Percentiles rank a stretch among this genome's conserved stretches.
phyloP scores from a whole-genome alignment of 208 protist genomes.

The Lotmaria passim region DNA sequence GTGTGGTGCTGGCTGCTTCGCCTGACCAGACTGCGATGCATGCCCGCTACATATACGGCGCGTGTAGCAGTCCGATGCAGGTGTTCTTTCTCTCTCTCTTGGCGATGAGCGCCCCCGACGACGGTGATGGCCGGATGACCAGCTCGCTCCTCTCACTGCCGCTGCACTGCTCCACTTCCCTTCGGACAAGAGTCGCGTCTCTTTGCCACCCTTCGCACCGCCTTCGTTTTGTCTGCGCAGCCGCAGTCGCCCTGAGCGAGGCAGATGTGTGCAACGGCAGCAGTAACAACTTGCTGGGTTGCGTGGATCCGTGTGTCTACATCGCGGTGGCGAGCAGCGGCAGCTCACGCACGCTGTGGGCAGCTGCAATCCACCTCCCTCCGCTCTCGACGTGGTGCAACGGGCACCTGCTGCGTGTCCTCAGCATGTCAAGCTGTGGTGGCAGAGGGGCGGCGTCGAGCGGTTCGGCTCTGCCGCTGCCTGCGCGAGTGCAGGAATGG shows the following conservation, averaged over 20 bases:
- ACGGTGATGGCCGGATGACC: not conserved
- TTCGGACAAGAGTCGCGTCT: not conserved
- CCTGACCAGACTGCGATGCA: not conserved
- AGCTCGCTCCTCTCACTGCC: conserved; percentile 24
- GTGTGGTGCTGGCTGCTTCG: not conserved
- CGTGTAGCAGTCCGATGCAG: not conserved
- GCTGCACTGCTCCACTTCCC: not conserved
- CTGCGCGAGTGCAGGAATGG: conserved; percentile 8
- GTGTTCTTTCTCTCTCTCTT: conserved; percentile 34
- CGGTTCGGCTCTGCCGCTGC: not conserved
- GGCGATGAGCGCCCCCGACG: not conserved
- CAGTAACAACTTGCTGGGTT: too few relatives aligned
- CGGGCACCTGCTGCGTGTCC: not conserved
- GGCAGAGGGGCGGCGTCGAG: not conserved
- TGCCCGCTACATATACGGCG: conserved; percentile 18
- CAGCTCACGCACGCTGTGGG: conserved; percentile 1
- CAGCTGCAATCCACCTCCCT: conserved; percentile 10
- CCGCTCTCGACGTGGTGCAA: conserved; percentile 21
- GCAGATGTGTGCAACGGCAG: too few relatives aligned
- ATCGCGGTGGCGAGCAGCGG: conserved; percentile 23
- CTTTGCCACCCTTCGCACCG: conserved; percentile 21
- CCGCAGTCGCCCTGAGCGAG: not conserved
- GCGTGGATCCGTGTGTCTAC: not conserved
- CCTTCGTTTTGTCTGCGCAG: conserved; percentile 25
- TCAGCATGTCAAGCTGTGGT: not conserved